Evolutionary conservation across 2,329 filamentous ascomycete species (phyloP), one percentile per base, ranked within the genome.

Genomic region (Cephalotrichum gorgonifer): DNA sequence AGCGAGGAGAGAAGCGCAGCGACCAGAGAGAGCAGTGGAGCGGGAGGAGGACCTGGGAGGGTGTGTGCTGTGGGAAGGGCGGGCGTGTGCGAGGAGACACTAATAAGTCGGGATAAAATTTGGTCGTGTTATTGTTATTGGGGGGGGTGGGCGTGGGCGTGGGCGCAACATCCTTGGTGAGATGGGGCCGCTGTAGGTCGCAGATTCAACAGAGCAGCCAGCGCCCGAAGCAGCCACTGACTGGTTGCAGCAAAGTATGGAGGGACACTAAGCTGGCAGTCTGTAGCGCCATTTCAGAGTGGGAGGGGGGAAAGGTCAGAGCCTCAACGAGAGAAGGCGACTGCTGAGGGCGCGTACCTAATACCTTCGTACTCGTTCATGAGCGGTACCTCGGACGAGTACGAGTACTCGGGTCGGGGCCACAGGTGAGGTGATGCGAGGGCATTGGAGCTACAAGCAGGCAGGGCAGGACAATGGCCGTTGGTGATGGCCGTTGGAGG

Each of bases 51-150:
- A 28, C 23, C 27, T 31, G 43, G 26, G 43, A 23, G 38, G 47
- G 47, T 17, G 47, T 44, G 47, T 43, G 31, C 46, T 47, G 45
- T 47, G 45, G 20, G 45, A 47, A 23, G 27, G 31, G n/a, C 39
- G 45, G 45, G 45, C 22, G 43, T 47, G 45, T 47, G 45, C 23
- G 45, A 35, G 38, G 31, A 39, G 30, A 30, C n/a, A 47, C 39
- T 39, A 14, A 35, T 38, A 20, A 39, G 17, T 39, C 20, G 22
- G 35, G 35, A 39, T 20, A 20, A 39, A 39, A 22, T 39, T 39
- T 39, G 35, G n/a, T 39, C 35, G 22, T 39, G 35, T 39, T 39
- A 17, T 20, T 44, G 43, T 20, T 46, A 23, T 47, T 25, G 22
- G 45, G 45, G 33, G 45, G 28, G 25, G 30, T 30, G 28, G 44